Conservation (phyloP, 768 basidiomycete species). For the Calocera cornea region DNA sequence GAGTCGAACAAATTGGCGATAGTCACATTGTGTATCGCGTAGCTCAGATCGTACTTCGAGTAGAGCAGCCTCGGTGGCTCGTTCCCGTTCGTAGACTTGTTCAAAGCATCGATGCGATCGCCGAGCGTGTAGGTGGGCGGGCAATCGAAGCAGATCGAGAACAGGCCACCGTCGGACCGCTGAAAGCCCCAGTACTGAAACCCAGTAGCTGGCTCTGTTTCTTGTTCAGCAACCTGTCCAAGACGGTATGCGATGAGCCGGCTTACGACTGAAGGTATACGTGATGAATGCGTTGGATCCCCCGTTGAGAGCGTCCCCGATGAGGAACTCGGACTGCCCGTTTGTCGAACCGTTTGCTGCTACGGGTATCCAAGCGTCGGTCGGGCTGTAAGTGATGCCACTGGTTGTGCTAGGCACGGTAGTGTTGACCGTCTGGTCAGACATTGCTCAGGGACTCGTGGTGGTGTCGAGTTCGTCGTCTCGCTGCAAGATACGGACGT, state of each 20-base stretch:
- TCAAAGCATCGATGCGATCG: not conserved
- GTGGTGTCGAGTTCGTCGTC: not conserved
- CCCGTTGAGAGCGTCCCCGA: not conserved
- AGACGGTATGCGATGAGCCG: not conserved
- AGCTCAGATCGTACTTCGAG: not conserved
- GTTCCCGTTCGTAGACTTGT: not conserved
- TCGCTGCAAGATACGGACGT: not conserved
- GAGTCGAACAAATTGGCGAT: conserved; percentile 3
- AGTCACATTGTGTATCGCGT: not conserved
- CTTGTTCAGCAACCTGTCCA: not conserved
- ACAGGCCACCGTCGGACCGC: conserved; percentile 1
- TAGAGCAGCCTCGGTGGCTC: not conserved
- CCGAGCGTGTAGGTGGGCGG: not conserved
- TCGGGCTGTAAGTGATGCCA: not conserved
- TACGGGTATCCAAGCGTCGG: not conserved
- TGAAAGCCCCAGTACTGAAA: conserved; percentile 6
- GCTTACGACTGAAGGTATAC: not conserved
- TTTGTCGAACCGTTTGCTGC: not conserved
- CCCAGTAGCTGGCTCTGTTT: not conserved
- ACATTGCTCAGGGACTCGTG: not conserved
- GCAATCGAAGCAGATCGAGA: conserved; percentile 5
- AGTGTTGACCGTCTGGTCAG: not conserved
- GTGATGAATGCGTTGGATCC: not conserved
- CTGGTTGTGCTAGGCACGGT: not conserved
- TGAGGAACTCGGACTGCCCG: not conserved